These are phyloP conservation scores for Bipolaris zeicola DNA, from an alignment of 2,329 filamentous ascomycete genomes.

Conservation along the genomic window DNA sequence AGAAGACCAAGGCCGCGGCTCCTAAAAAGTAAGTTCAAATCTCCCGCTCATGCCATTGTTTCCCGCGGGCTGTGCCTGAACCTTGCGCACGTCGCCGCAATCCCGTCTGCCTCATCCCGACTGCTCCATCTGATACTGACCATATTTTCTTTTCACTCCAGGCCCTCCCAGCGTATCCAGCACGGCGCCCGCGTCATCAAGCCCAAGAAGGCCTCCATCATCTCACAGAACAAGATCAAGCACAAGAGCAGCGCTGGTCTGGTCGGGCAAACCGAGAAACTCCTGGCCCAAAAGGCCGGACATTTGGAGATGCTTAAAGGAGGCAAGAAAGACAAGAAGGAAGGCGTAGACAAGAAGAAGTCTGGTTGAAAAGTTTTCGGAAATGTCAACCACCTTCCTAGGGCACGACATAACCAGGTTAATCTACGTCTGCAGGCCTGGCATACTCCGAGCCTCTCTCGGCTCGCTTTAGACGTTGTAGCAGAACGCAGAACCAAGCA, in stretches of 20 bases:
- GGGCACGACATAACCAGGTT: background rate
- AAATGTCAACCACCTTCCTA: background rate
- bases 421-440: background rate
- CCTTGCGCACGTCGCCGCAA: background rate
- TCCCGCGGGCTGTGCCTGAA: background rate
- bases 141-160: background rate
- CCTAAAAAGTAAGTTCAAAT: constrained; percentile 45
- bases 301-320: constrained; percentile 72
- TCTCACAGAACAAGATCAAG: constrained; percentile 66
- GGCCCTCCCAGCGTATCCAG: constrained; percentile 45
- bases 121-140: constrained; percentile 9
- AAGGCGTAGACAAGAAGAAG: constrained; percentile 34
- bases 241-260: constrained; percentile 70
- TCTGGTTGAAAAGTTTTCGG: constrained; percentile 15
- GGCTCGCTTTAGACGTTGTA: background rate
- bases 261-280: constrained; percentile 69
- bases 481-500: background rate
- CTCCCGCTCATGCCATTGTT: background rate
- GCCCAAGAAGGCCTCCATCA: constrained; percentile 67
- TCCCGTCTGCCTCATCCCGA: background rate
- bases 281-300: constrained; percentile 68
- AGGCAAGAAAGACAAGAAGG: constrained; percentile 62
- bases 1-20: constrained; percentile 51
- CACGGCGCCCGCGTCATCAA: constrained; percentile 67
- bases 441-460: background rate